phyloP scores from a whole-genome alignment of 192 early-diverging fungal genomes.

The Umbelopsis ramanniana region DNA sequence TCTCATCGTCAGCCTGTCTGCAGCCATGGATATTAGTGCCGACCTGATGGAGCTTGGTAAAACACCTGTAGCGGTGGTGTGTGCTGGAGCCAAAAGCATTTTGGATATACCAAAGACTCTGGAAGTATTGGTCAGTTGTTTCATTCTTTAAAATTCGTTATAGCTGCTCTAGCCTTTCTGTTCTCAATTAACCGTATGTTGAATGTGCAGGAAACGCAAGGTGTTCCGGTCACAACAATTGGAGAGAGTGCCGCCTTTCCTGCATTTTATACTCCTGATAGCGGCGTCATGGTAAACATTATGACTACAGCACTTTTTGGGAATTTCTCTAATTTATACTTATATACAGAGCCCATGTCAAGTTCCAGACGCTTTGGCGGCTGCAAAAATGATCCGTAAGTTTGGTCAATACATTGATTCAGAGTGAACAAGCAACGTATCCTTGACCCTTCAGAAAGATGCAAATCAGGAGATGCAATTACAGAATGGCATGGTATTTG shows the following conservation, averaged over 20 bases:
- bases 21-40: slow-evolving; percentile 86
- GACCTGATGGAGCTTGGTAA: slow-evolving; percentile 90
- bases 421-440: background rate
- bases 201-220: slow-evolving; percentile 75
- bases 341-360: slow-evolving; percentile 53
- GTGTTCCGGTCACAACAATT: slow-evolving; percentile 87
- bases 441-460: slow-evolving; percentile 27
- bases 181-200: background rate
- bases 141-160: no score
- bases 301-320: background rate
- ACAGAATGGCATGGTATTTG: slow-evolving; percentile 83
- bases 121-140: slow-evolving; percentile 69
- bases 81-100: slow-evolving; percentile 97
- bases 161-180: no score
- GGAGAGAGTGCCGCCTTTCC: slow-evolving; percentile 76
- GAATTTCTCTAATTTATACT: background rate
- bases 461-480: slow-evolving; percentile 67
- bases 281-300: slow-evolving; percentile 62
- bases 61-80: slow-evolving; percentile 94
- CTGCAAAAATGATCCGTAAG: slow-evolving; percentile 62
- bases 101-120: slow-evolving; percentile 91
- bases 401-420: background rate
- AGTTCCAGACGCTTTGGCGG: slow-evolving; percentile 52
- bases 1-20: background rate
- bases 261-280: slow-evolving; percentile 86